A percentile compares a stretch with the other conserved stretches of the same genome.
Evolutionary conservation across 1,284 basidiomycete genomes (phyloP).

Genomic region (Cryptococcus sp.): DNA sequence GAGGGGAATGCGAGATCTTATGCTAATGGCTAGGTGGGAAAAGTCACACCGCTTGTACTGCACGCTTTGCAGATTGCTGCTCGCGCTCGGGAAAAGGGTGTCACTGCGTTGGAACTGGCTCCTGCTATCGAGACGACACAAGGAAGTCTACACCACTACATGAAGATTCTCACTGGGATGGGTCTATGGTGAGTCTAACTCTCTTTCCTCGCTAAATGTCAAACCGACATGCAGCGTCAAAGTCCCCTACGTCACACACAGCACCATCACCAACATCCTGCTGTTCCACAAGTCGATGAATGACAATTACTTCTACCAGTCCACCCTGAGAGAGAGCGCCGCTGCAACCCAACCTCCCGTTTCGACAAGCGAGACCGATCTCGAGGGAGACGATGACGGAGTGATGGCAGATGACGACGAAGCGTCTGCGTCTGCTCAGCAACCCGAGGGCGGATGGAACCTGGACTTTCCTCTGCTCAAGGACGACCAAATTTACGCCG

Average conservation of each 20-base stretch:
- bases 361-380: too few relatives aligned
- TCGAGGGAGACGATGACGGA: conserved; percentile 6
- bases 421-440: background rate
- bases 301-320: conserved; percentile 29
- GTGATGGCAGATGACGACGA: conserved; percentile 7
- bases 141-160: conserved; percentile 38
- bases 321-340: background rate
- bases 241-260: conserved; percentile 29
- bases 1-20: background rate
- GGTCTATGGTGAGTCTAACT: conserved; percentile 29
- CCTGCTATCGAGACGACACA: conserved; percentile 32
- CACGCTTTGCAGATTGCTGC: conserved; percentile 28
- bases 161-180: conserved; percentile 30
- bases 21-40: conserved; percentile 18
- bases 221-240: conserved; percentile 25
- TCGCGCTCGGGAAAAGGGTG: conserved; percentile 25
- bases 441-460: conserved; percentile 1
- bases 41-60: conserved; percentile 33
- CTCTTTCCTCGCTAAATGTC: background rate
- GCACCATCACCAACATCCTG: conserved; percentile 32
- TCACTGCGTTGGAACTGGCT: conserved; percentile 35
- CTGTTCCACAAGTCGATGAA: conserved; percentile 36
- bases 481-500: conserved; percentile 31
- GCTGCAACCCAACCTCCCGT: too few relatives aligned
- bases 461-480: conserved; percentile 29